Conservation (phyloP, 2,329 filamentous ascomycete genomes). For the Fusarium robinianum region DNA sequence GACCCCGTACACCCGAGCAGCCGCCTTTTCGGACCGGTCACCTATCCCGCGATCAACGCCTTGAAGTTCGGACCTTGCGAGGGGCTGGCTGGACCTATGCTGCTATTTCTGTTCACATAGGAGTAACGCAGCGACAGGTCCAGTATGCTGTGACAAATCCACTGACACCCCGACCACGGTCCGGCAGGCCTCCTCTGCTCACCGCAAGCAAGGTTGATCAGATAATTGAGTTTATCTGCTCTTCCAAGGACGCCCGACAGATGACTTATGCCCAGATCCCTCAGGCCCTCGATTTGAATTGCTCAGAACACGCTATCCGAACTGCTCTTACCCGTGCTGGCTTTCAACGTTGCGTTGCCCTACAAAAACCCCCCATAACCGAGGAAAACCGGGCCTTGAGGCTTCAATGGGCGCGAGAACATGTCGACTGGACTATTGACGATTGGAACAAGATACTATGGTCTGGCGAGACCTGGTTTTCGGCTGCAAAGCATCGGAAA, state of each 20-base stretch:
- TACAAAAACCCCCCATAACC: slow-evolving; percentile 14
- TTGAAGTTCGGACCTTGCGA: background rate
- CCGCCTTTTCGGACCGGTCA: too few relatives aligned
- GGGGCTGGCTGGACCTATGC: background rate
- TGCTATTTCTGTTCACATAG: background rate
- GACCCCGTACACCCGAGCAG: too few relatives aligned
- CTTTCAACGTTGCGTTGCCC: slow-evolving; percentile 16
- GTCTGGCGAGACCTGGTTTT: slow-evolving; percentile 8
- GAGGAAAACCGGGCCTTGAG: slow-evolving; percentile 13
- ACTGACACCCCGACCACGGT: background rate
- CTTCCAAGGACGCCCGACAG: slow-evolving; percentile 15
- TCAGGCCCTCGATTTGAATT: slow-evolving; percentile 8
- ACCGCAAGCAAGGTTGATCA: slow-evolving; percentile 5
- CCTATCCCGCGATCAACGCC: background rate
- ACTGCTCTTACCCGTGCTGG: slow-evolving; percentile 14
- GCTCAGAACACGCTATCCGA: slow-evolving; percentile 8
- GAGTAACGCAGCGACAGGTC: background rate
- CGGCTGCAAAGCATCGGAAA: background rate
- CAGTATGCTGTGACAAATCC: slow-evolving; percentile 2
- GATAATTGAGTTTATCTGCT: slow-evolving; percentile 16
- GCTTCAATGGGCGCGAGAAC: slow-evolving; percentile 13
- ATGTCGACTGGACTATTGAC: slow-evolving; percentile 19
- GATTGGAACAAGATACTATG: slow-evolving; percentile 23
- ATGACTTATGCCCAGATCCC: slow-evolving; percentile 10
- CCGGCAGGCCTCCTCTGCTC: background rate